A percentile compares a stretch with the other conserved stretches of the same genome.
These are phyloP conservation scores for Phytophthora citricola DNA, from an alignment of 352 stramenopile species.

Conservation along the genomic window DNA sequence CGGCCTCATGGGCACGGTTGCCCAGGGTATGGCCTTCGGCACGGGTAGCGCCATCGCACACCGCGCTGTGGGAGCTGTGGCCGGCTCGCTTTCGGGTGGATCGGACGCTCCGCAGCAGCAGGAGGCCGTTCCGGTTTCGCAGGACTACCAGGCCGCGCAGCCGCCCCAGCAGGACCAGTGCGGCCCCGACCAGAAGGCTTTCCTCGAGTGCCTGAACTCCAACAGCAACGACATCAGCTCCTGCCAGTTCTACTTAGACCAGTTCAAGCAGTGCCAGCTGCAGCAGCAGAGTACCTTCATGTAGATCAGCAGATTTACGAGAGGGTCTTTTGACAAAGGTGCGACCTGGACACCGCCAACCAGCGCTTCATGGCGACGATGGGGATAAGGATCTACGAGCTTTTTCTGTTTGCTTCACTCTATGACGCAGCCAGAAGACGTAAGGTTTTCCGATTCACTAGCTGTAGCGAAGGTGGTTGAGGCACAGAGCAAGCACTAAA, in stretches of 20 bases:
- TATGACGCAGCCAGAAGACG: not conserved
- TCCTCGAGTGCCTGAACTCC: conserved; percentile 86
- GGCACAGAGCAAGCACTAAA: conserved; percentile 10
- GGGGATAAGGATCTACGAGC: not conserved
- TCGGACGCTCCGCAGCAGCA: conserved; percentile 56
- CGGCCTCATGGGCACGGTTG: conserved; percentile 96
- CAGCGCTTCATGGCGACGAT: not conserved
- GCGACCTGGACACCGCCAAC: conserved; percentile 3
- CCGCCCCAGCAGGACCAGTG: conserved; percentile 65
- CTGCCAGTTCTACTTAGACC: conserved; percentile 91
- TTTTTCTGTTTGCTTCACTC: conserved; percentile 5
- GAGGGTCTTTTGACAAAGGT: conserved; percentile 10
- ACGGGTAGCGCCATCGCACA: conserved; percentile 97
- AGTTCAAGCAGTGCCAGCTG: conserved; percentile 87
- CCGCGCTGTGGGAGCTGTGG: conserved; percentile 86
- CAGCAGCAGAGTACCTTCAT: conserved; percentile 77
- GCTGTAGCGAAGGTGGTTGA: not conserved
- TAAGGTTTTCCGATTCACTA: not conserved
- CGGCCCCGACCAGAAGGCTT: conserved; percentile 78
- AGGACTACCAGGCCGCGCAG: conserved; percentile 37
- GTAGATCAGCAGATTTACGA: conserved; percentile 36
- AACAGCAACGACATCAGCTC: conserved; percentile 89
- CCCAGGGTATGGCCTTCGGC: conserved; percentile 98
- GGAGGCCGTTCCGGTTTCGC: conserved; percentile 35
- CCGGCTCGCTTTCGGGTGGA: conserved; percentile 68